phyloP scores from a whole-genome alignment of 1,139 yeast genomes.

The Blastobotrys proliferans region DNA sequence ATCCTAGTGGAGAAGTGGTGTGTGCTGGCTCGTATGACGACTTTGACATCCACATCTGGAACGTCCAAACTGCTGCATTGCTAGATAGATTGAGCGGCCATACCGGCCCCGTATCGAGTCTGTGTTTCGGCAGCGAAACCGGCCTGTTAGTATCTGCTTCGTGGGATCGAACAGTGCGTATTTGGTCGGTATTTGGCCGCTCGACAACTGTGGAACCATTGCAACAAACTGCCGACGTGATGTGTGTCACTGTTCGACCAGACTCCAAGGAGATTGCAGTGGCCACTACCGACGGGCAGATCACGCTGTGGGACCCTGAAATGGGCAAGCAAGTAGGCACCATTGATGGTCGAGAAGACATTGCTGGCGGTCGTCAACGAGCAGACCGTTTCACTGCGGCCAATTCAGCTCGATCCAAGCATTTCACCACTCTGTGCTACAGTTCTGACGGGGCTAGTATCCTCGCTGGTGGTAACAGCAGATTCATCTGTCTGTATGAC shows the following conservation, averaged over 20 bases:
- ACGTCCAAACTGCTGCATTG: slow-evolving; percentile 91
- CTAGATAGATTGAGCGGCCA: slow-evolving; percentile 85
- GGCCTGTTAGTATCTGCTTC: slow-evolving; percentile 84
- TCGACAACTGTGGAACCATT: slow-evolving; percentile 87
- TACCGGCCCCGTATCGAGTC: slow-evolving; percentile 89
- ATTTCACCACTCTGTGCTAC: slow-evolving; percentile 75
- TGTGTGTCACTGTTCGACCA: slow-evolving; percentile 80
- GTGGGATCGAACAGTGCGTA: slow-evolving; percentile 92
- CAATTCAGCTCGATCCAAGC: slow-evolving; percentile 79
- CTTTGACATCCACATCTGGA: slow-evolving; percentile 92
- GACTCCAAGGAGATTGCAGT: slow-evolving; percentile 90
- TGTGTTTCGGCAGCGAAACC: slow-evolving; percentile 77
- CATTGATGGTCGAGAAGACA: slow-evolving; percentile 83
- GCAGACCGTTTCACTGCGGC: slow-evolving; percentile 79
- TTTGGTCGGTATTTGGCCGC: slow-evolving; percentile 84
- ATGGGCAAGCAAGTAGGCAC: slow-evolving; percentile 75
- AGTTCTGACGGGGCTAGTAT: slow-evolving; percentile 86
- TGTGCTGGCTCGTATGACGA: slow-evolving; percentile 93
- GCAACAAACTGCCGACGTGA: slow-evolving; percentile 79
- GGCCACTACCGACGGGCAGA: slow-evolving; percentile 83
- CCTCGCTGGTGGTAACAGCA: slow-evolving; percentile 91
- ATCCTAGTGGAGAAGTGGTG: slow-evolving; percentile 95
- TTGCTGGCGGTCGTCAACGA: slow-evolving; percentile 78
- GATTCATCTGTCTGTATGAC: slow-evolving; percentile 87
- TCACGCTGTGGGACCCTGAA: slow-evolving; percentile 78